Conservation (phyloP, 169 alveolate species). For the Cystoisospora suis region DNA sequence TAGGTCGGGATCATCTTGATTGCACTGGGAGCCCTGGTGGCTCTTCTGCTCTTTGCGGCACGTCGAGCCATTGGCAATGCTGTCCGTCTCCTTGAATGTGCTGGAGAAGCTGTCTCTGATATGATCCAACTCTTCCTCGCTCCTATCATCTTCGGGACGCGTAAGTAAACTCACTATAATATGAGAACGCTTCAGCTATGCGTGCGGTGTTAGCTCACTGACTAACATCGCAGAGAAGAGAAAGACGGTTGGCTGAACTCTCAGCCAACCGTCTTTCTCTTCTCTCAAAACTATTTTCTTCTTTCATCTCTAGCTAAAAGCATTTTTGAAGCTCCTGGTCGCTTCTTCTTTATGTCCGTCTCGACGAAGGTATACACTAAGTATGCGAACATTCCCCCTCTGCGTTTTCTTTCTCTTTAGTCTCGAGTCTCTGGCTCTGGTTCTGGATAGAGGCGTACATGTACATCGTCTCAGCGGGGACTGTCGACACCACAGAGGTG, state of each 20-base stretch:
- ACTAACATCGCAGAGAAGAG: not conserved
- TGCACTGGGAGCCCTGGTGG: slow-evolving; percentile 19
- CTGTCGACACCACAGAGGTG: slow-evolving; percentile 45
- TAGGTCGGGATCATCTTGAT: slow-evolving; percentile 52
- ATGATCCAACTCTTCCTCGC: slow-evolving; percentile 54
- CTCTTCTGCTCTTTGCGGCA: slow-evolving; percentile 40
- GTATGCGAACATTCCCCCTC: not conserved
- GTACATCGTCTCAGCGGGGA: slow-evolving; percentile 56
- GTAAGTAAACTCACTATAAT: not conserved
- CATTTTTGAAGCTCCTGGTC: not conserved
- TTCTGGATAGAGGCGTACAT: slow-evolving; percentile 53
- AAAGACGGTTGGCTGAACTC: not conserved
- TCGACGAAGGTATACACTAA: not conserved
- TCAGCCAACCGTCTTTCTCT: not conserved
- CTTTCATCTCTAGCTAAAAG: not conserved
- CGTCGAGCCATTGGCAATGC: slow-evolving; percentile 46
- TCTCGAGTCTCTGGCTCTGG: slow-evolving; percentile 39
- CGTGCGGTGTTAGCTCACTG: not conserved
- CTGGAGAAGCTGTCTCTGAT: slow-evolving; percentile 52
- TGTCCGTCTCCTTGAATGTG: slow-evolving; percentile 57
- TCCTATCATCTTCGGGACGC: slow-evolving; percentile 45
- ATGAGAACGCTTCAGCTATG: not conserved
- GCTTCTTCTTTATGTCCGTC: not conserved
- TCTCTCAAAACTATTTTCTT: not conserved
- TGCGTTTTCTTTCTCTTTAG: slow-evolving; percentile 22